Percentiles rank a stretch among this genome's conserved stretches.
Evolutionary conservation across 768 basidiomycete species (phyloP).

Genomic region (Trametes coccinea): DNA sequence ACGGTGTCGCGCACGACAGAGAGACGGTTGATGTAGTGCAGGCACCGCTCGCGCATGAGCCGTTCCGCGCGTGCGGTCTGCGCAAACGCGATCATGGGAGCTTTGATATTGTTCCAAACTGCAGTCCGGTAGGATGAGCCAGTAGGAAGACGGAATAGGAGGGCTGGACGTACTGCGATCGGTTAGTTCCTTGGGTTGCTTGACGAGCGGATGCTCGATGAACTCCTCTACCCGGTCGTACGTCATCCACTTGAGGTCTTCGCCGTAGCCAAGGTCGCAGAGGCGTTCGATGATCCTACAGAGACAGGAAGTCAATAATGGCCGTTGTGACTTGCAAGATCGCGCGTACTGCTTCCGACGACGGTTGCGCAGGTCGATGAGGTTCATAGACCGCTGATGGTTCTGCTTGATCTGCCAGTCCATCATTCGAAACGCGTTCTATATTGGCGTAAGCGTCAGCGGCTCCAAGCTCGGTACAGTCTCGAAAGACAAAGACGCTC

Average conservation of each 20-base stretch:
- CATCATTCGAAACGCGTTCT: background rate
- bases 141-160: background rate
- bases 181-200: slow-evolving; percentile 18
- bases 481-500: background rate
- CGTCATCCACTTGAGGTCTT: slow-evolving; percentile 11
- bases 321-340: background rate
- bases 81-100: slow-evolving; percentile 10
- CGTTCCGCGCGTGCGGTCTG: slow-evolving; percentile 5
- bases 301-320: background rate
- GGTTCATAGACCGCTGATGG: slow-evolving; percentile 4
- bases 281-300: slow-evolving; percentile 9
- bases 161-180: slow-evolving; percentile 10
- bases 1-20: slow-evolving; percentile 1
- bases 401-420: slow-evolving; percentile 10
- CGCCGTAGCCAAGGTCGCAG: slow-evolving; percentile 5
- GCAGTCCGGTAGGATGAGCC: background rate
- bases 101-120: slow-evolving; percentile 21
- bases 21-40: slow-evolving; percentile 11
- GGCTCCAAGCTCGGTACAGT: too few species aligned
- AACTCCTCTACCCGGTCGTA: slow-evolving; percentile 2
- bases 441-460: background rate
- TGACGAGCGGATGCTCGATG: slow-evolving; percentile 12
- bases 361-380: background rate
- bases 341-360: slow-evolving; percentile 4
- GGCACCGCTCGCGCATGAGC: slow-evolving; percentile 11